Evolutionary conservation across 805 yeast species (phyloP).

Genomic region (Nakazawaea molendinolei): DNA sequence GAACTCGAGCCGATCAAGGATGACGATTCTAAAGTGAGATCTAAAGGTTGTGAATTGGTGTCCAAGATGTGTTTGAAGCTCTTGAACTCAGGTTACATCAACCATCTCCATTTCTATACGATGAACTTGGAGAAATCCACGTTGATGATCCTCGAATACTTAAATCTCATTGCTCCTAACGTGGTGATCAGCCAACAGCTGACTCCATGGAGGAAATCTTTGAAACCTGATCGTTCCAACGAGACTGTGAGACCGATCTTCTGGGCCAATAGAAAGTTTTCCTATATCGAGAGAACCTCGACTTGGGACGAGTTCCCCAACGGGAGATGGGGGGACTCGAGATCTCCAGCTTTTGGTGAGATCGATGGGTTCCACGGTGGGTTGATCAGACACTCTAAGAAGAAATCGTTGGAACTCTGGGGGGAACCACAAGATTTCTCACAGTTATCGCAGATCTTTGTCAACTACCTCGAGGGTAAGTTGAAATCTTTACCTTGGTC

Average conservation of each 20-base stretch:
- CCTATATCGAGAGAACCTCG: slow-evolving; percentile 83
- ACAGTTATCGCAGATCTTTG: slow-evolving; percentile 60
- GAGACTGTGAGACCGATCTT: slow-evolving; percentile 91
- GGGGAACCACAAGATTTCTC: slow-evolving; percentile 59
- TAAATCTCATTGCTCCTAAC: slow-evolving; percentile 40
- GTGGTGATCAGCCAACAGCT: slow-evolving; percentile 26
- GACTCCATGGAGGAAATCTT: slow-evolving; percentile 87
- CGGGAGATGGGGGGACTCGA: slow-evolving; percentile 97
- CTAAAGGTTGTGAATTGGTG: slow-evolving; percentile 74
- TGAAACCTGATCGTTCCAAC: slow-evolving; percentile 70
- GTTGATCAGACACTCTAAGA: slow-evolving; percentile 74
- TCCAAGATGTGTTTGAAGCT: slow-evolving; percentile 76
- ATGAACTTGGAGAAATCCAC: slow-evolving; percentile 95
- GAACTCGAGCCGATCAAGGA: slow-evolving; percentile 77
- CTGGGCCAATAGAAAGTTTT: slow-evolving; percentile 90
- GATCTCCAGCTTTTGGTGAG: slow-evolving; percentile 96
- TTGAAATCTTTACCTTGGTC: slow-evolving; percentile 86
- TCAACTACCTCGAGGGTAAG: slow-evolving; percentile 65
- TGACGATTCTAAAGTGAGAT: slow-evolving; percentile 84
- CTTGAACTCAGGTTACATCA: slow-evolving; percentile 62
- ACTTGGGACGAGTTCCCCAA: slow-evolving; percentile 98
- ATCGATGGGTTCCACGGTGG: slow-evolving; percentile 76
- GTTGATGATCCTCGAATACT: slow-evolving; percentile 74
- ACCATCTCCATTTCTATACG: slow-evolving; percentile 91
- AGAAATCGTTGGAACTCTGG: slow-evolving; percentile 82